Conservation (phyloP, 2,329 filamentous ascomycete species). For the Alternaria gaisen region DNA sequence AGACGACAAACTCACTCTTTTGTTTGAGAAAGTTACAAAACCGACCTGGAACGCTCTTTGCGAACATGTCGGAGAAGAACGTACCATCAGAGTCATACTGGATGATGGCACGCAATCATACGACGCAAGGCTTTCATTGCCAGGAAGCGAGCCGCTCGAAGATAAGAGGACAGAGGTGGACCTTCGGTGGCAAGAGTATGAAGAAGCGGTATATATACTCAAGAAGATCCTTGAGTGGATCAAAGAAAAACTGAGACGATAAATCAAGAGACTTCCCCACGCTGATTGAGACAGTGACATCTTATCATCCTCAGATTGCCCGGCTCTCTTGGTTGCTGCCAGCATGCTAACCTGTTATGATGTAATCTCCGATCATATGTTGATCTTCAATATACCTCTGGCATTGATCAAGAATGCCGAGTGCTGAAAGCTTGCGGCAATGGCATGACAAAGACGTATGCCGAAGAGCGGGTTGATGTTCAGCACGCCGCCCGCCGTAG, state of each 20-base stretch:
- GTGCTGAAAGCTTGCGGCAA: not conserved
- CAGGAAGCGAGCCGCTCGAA: slow-evolving; percentile 2
- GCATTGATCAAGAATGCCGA: not conserved
- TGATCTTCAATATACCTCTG: slow-evolving; percentile 5
- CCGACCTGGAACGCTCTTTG: slow-evolving; percentile 5
- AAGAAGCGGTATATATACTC: not conserved
- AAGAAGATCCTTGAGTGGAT: slow-evolving; percentile 7
- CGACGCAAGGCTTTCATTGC: not conserved
- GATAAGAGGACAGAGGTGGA: not conserved
- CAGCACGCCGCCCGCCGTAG: not conserved
- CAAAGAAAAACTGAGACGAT: not conserved
- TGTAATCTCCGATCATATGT: slow-evolving; percentile 6
- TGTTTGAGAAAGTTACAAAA: not conserved
- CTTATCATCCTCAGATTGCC: not conserved
- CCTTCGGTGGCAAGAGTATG: slow-evolving; percentile 8
- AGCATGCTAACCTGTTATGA: not conserved
- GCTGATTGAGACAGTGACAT: not conserved
- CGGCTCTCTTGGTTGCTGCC: not conserved
- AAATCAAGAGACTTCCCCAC: not conserved
- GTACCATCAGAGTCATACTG: slow-evolving; percentile 4
- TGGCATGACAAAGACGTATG: not conserved
- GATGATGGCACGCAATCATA: not conserved
- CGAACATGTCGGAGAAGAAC: not conserved
- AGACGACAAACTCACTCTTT: slow-evolving; percentile 1
- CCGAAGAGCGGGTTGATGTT: not conserved